Evolutionary conservation across 371 early-diverging fungal species (phyloP), one percentile per base, ranked within the genome.

Genomic region (Mucor racemosus): DNA sequence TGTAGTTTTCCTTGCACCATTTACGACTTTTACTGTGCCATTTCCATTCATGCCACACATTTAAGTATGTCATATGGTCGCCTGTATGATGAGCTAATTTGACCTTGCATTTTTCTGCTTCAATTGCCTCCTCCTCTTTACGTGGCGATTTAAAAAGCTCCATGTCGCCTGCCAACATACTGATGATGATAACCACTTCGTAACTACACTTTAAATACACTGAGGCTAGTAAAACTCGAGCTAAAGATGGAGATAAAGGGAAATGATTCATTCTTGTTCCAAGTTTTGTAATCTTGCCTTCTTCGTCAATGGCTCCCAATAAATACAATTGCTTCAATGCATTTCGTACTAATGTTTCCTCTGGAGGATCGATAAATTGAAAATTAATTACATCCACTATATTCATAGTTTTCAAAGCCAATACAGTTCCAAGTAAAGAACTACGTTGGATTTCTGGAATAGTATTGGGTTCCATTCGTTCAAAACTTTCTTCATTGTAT

Each of bases 311-410:
- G 0, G 97, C 99, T n/a, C 97, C 99, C 15, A 99, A 78, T 13
- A 95, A 85, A 73, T 94, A 97, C 7, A 99, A 83, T 68, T 95
- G 95, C 70, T 92, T 94, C 38, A 98, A 76, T 0, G 98, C 96
- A 9, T 90, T 90, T 58, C 86, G 87, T 13, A 97, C 82, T 15
- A 94, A 83, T n/a, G 89, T 86, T 6, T 92, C 87, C 17, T 94
- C 92, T 15, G 99, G 99, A 17, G 92, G 92, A 76, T 98, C 98
- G 78, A 99, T 91, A 73, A 97, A 98, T 68, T 98, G 96, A 82
- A 99, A 99, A 60, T 91, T 88, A 58, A 95, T 73, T 33, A 99
- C 82, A 74, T 99, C 95, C 67, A 94, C 78, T 72, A 99, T 97
- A 10, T 95, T 95, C 54, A 98, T 85, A 38, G 91, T 91, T 77